These are phyloP conservation scores for Termitomyces heimii DNA, from an alignment of 768 basidiomycete genomes.

Conservation along the genomic window DNA sequence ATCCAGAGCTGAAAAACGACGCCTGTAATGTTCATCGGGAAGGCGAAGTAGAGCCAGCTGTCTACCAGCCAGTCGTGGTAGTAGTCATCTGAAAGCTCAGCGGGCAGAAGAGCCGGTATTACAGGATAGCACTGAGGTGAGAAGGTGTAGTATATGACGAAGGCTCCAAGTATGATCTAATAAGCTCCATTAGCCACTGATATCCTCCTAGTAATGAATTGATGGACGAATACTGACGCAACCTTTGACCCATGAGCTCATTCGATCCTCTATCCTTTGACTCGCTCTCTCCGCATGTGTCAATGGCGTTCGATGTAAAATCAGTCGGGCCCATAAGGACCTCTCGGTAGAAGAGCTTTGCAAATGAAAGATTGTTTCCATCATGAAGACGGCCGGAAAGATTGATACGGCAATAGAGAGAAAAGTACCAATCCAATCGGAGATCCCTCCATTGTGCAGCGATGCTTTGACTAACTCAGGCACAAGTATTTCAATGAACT, in stretches of 20 bases:
- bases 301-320: conserved; percentile 15
- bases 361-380: conserved; percentile 18
- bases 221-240: conserved; percentile 1
- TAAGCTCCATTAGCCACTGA: neutral
- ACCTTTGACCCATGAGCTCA: conserved; percentile 7
- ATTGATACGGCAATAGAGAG: neutral
- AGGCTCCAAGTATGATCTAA: conserved; percentile 8
- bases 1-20: conserved; percentile 17
- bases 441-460: neutral
- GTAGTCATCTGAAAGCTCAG: conserved; percentile 2
- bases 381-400: conserved; percentile 18
- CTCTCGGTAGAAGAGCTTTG: conserved; percentile 16
- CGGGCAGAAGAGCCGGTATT: conserved; percentile 6
- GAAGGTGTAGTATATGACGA: conserved; percentile 3
- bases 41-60: conserved; percentile 5
- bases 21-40: conserved; percentile 11
- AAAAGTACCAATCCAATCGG: conserved; percentile 4
- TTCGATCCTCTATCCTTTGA: conserved; percentile 14
- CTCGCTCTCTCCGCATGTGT: conserved; percentile 27
- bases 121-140: conserved; percentile 3
- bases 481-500: conserved; percentile 4
- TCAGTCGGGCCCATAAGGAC: conserved; percentile 8
- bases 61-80: conserved; percentile 1
- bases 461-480: neutral
- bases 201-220: neutral